Evolutionary conservation across 169 alveolate species (phyloP).

Genomic region (Eimeria falciformis): DNA sequence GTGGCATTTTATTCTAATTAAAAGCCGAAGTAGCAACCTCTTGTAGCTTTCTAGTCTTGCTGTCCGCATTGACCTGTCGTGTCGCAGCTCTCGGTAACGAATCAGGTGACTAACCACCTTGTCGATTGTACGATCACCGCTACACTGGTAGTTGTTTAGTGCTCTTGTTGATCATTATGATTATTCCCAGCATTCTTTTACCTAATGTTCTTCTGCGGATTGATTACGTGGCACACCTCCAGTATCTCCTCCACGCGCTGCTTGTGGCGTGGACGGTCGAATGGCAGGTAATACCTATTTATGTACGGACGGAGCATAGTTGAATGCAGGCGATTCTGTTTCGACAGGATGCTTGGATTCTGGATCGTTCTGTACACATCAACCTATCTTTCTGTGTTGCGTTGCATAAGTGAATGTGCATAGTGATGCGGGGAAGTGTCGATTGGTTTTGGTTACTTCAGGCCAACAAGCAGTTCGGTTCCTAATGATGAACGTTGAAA

Average conservation of each 20-base stretch:
- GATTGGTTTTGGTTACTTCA: no score
- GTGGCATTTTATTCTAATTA: no score
- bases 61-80: no score
- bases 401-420: background rate
- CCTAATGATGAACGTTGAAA: conserved; percentile 45
- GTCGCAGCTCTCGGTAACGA: no score
- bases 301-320: conserved; percentile 52
- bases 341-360: conserved; percentile 45
- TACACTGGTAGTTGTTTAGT: no score
- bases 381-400: background rate
- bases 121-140: no score
- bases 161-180: no score
- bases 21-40: no score
- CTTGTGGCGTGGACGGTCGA: conserved; percentile 66
- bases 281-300: conserved; percentile 21
- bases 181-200: no score
- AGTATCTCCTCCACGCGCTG: conserved; percentile 64
- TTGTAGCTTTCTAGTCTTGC: no score
- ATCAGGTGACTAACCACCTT: no score
- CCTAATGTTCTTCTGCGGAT: background rate
- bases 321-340: conserved; percentile 25
- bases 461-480: no score
- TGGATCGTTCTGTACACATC: conserved; percentile 54
- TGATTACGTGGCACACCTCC: background rate
- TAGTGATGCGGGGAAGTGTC: background rate